Conservation (phyloP, 1,139 yeast genomes). For the Debaryomyces singareniensis region DNA sequence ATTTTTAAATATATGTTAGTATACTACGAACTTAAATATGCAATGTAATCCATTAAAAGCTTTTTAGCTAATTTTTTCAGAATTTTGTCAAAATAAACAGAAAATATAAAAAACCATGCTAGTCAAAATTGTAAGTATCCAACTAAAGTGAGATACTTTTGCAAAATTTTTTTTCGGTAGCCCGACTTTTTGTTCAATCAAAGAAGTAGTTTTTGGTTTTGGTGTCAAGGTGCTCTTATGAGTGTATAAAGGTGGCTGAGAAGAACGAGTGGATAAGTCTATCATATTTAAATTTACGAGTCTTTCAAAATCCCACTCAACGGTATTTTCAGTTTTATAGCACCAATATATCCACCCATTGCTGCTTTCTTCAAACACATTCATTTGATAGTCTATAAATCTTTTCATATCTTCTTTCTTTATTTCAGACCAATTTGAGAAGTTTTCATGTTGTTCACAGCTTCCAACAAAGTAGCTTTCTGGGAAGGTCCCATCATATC, state of each 20-base stretch:
- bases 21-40: no score
- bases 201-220: no score
- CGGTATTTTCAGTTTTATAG: conserved; percentile 17
- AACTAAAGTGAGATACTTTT: no score
- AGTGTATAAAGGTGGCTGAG: not conserved
- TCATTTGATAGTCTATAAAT: conserved; percentile 15
- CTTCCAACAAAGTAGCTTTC: conserved; percentile 9
- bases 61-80: no score
- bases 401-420: conserved; percentile 11
- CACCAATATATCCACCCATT: conserved; percentile 23
- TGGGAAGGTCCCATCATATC: conserved; percentile 16
- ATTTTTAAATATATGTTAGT: no score
- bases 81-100: no score
- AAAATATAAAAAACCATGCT: no score
- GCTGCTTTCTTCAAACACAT: conserved; percentile 10
- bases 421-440: conserved; percentile 10
- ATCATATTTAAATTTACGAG: conserved; percentile 1
- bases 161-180: no score
- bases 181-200: no score
- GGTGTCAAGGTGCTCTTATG: no score
- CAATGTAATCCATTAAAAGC: no score
- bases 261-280: not conserved
- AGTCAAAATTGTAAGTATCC: no score
- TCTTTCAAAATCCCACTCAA: conserved; percentile 16
- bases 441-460: conserved; percentile 14